Evolutionary conservation across 371 early-diverging fungal species (phyloP).

Genomic region (Rhizopus microsporus): DNA sequence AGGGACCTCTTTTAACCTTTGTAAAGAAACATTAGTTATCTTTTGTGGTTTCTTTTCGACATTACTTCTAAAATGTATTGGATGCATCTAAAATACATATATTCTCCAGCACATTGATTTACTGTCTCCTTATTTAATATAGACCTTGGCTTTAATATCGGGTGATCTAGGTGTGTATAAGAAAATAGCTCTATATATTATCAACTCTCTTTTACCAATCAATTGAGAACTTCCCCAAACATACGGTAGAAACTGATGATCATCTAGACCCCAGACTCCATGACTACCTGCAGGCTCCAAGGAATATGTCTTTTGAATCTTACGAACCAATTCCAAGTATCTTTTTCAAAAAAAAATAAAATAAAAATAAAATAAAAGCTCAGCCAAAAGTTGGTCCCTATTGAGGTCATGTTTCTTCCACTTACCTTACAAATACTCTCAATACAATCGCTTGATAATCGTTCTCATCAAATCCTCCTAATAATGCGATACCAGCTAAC

Average conservation of each 20-base stretch:
- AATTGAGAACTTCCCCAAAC: conserved; percentile 93
- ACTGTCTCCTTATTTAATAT: conserved; percentile 70
- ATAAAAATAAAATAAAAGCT: background rate
- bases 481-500: conserved; percentile 73
- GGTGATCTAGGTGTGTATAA: conserved; percentile 41
- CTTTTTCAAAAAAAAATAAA: conserved; percentile 21
- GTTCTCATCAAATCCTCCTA: conserved; percentile 56
- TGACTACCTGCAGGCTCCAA: conserved; percentile 99
- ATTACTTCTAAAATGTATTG: conserved; percentile 75
- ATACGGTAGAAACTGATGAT: conserved; percentile 97
- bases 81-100: conserved; percentile 89
- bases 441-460: conserved; percentile 78
- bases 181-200: background rate
- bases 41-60: background rate
- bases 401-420: background rate
- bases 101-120: conserved; percentile 69
- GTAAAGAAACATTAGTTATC: too few species aligned
- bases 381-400: background rate
- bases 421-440: conserved; percentile 66
- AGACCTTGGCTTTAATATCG: conserved; percentile 72
- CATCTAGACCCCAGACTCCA: conserved; percentile 99
- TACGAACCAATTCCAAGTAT: conserved; percentile 85
- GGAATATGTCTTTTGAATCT: conserved; percentile 85
- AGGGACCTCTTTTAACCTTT: conserved; percentile 67
- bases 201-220: conserved; percentile 34